phyloP scores from a whole-genome alignment of 495 filamentous ascomycete species.

The Aspergillus olivimuriae region DNA sequence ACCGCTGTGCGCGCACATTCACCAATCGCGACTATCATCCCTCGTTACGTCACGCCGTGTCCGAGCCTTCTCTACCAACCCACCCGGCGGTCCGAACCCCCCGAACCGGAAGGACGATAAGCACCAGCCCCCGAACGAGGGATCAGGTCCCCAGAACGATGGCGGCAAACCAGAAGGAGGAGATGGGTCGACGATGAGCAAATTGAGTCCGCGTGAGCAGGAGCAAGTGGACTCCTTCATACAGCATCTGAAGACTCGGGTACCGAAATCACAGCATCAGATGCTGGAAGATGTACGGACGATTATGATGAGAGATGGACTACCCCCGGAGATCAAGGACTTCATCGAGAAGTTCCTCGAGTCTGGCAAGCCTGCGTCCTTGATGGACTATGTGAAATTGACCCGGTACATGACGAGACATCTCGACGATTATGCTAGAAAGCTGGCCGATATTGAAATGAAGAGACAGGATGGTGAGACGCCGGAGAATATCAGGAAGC shows the following conservation, averaged over 20 bases:
- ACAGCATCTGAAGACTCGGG: constrained; percentile 22
- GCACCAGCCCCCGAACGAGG: constrained; percentile 16
- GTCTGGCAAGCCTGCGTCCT: constrained; percentile 22
- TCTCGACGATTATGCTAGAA: constrained; percentile 38
- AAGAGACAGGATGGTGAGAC: constrained; percentile 33
- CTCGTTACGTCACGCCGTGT: constrained; percentile 40
- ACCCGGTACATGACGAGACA: constrained; percentile 32
- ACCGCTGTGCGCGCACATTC: constrained; percentile 28
- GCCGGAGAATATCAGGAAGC: constrained; percentile 2
- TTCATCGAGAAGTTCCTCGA: constrained; percentile 29
- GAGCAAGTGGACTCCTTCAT: constrained; percentile 27
- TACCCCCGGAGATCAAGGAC: constrained; percentile 25
- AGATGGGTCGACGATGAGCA: constrained; percentile 29
- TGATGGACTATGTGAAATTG: constrained; percentile 34
- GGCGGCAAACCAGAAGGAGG: constrained; percentile 19
- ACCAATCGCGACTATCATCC: constrained; percentile 35
- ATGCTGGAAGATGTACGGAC: constrained; percentile 25
- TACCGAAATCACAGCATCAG: constrained; percentile 22
- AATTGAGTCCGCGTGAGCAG: constrained; percentile 31
- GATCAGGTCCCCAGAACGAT: constrained; percentile 20
- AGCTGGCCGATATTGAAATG: constrained; percentile 41
- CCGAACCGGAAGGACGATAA: constrained; percentile 33
- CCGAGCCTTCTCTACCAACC: constrained; percentile 50
- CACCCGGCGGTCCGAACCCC: constrained; percentile 41
- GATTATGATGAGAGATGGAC: constrained; percentile 25